Percentiles rank a stretch among this genome's conserved stretches.
These are phyloP conservation scores for Saccharomycopsis fodiens DNA, from an alignment of 805 yeast genomes.

Conservation along the genomic window DNA sequence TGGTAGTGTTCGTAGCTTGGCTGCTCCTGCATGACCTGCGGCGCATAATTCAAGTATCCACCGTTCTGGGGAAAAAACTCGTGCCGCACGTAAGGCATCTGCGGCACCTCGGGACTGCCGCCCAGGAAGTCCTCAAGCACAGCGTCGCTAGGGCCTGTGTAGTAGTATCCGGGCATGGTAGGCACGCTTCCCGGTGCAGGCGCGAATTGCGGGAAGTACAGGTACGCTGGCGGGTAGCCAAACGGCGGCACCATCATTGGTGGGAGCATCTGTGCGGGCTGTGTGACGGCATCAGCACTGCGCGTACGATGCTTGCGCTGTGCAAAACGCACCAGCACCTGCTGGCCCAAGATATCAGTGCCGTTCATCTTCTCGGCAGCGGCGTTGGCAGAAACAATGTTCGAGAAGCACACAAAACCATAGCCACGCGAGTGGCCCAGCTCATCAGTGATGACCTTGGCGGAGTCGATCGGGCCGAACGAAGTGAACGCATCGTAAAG, in stretches of 20 bases:
- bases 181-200: too few relatives aligned
- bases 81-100: too few relatives aligned
- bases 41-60: too few relatives aligned
- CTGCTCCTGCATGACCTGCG: too few relatives aligned
- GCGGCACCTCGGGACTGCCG: too few relatives aligned
- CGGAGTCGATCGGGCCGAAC: constrained; percentile 47
- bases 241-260: neutral
- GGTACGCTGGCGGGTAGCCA: too few relatives aligned
- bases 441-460: constrained; percentile 46
- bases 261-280: neutral
- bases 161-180: too few relatives aligned
- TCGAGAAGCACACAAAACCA: constrained; percentile 72
- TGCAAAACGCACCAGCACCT: constrained; percentile 66
- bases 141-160: too few relatives aligned
- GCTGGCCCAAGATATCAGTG: constrained; percentile 42
- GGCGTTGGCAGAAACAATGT: constrained; percentile 56
- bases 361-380: constrained; percentile 64
- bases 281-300: neutral
- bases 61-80: too few relatives aligned
- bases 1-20: too few relatives aligned
- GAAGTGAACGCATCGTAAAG: constrained; percentile 34
- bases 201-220: too few relatives aligned
- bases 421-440: constrained; percentile 58
- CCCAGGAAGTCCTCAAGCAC: too few relatives aligned
- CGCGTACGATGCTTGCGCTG: constrained; percentile 27